Base-by-base conservation (phyloP, 306 rosid genomes). In the Castanea crenata region DNA sequence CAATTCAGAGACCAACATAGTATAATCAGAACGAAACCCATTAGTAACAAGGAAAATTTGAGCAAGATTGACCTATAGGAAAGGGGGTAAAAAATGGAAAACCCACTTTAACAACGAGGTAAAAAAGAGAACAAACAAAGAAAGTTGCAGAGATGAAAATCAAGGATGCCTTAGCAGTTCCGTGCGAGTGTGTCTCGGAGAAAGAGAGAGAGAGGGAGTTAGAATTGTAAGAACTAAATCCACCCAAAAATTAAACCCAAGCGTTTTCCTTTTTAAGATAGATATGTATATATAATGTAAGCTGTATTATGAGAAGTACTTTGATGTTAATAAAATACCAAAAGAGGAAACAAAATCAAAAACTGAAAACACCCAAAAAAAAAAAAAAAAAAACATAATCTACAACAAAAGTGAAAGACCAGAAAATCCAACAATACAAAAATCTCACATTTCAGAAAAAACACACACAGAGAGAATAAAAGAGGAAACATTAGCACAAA, bases 321-420 rank as follows among this genome's bases (percentile, higher is more conserved):
- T 14, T 14, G 20, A 63, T 29, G 69, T 41, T 41, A 41, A 13
- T 29, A 15, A 63, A 63, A 29, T 25, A 29, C 41, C 20, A 63
- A 29, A 27, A 29, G 5, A 63, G 69, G 38, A 29, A 29, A 13
- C 7, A 29, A 27, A 14, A 21, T 12, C 14, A 61, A 11, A 61
- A 27, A 5, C 25, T 11, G 13, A 61, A 61, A 23, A 5, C 67
- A 80, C 83, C 72, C 23, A 23, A n/a, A 67, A 57, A 52, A 59
- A 34, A 73, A 75, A 78, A 74, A 69, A 0, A 19, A 23, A 63
- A n/a, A n/a, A n/a, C 46, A 29, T 21, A 75, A 55, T 14, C 15
- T 49, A 74, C 70, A 77, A 44, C 44, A 61, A 57, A 74, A 80
- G 57, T 25, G 32, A 55, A 81, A 77, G 75, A 73, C 18, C 76